Evolutionary conservation across 352 stramenopile species (phyloP), one percentile per base, ranked within the genome.

Genomic region (Sclerospora graminicola): DNA sequence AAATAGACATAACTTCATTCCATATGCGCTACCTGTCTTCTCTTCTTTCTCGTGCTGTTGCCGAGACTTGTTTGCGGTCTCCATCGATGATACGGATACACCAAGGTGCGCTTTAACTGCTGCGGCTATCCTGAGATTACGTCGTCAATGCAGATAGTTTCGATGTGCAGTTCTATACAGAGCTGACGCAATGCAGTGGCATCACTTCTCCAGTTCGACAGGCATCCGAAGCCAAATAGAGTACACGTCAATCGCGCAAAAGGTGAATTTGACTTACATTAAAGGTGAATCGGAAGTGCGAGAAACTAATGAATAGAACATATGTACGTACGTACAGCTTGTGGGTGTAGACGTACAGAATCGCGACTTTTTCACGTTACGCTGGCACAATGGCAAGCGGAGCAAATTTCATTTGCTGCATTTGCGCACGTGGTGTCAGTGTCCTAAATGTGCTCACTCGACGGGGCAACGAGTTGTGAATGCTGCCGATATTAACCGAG

Each of bases 401-500:
- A 86, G 75, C 41, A 79, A 73, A 34, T 89, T 82, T 46, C 75
- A 92, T 28, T 47, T 86, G 26, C 43, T 85, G 31, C 80, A 92
- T 44, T 41, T 92, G 38, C 77, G 80, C 34, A 62, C 80, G 38
- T 92, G 80, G 77, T 92, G 77, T 27, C 47, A 61, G 41, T 92
- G 80, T 26, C 45, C 69, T 0, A 37, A 69, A 41, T 92, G 80
- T 45, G 69, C 83, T 44, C 78, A 89, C 41, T 55, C 67, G 41
- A 89, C 75, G 13, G 80, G 80, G 33, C 80, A 92, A 49, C 60
- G 80, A n/a, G 67, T 89, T 19, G 57, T 89, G n/a, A 92, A 89
- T 49, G 61, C 60, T 46, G 60, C 73, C 13, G 76, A 92, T 27
- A 60, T 89, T 34, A 44, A 66, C 20, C 45, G 60, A 9, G 48